Conservation (phyloP, 768 basidiomycete species). For the Naganishia friedmannii region DNA sequence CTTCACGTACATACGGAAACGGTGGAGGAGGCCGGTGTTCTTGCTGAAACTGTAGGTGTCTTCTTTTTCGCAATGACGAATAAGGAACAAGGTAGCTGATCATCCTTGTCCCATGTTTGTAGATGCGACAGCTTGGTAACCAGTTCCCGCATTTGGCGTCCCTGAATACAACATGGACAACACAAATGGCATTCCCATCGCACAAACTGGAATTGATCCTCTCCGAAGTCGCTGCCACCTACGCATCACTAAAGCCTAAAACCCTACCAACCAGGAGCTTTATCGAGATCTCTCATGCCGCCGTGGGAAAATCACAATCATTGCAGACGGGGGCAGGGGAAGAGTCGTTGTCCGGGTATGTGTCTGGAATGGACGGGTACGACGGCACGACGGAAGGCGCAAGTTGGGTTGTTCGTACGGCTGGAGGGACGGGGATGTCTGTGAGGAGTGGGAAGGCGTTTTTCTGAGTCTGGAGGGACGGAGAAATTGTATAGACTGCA, state of each 20-base stretch:
- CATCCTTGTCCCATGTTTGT: not conserved
- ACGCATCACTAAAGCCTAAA: not conserved
- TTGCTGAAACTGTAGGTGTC: conserved; percentile 7
- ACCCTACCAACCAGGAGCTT: not conserved
- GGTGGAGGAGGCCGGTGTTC: not conserved
- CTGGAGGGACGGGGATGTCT: not conserved
- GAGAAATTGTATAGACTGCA: not conserved
- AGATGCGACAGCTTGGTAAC: not conserved
- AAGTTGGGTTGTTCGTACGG: not conserved
- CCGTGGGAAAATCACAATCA: not conserved
- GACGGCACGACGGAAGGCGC: not conserved
- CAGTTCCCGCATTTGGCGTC: conserved; percentile 3
- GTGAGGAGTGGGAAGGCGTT: not conserved
- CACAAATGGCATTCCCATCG: not conserved
- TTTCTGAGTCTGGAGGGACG: not conserved
- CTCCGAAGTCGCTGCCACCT: not conserved
- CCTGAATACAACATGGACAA: conserved; percentile 2
- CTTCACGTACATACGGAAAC: not conserved
- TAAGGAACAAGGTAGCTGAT: not conserved
- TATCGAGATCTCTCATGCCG: conserved; percentile 10
- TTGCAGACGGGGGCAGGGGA: not conserved
- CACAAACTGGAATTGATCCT: not conserved
- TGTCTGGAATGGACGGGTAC: conserved; percentile 11
- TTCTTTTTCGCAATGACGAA: not conserved
- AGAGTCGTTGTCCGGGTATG: not conserved